Percentiles rank a stretch among this genome's conserved stretches.
phyloP scores from a whole-genome alignment of 352 stramenopile species.

The Hyphochytrium catenoides region DNA sequence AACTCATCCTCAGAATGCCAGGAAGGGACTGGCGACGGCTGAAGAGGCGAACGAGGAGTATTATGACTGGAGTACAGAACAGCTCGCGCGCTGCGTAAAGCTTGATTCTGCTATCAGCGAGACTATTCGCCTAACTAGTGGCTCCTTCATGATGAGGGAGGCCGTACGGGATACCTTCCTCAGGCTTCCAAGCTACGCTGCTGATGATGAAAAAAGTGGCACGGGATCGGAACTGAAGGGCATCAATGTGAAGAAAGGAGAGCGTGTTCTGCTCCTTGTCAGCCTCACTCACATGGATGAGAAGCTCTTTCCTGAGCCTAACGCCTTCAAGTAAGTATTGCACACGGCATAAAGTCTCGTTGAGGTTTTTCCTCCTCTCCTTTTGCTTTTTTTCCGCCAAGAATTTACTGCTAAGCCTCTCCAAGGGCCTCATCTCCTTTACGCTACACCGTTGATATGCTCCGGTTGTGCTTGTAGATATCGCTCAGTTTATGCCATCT shows the following conservation, averaged over 20 bases:
- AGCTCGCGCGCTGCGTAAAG: constrained; percentile 5
- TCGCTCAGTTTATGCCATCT: too few relatives aligned
- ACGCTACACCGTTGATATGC: too few relatives aligned
- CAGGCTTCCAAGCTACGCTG: too few relatives aligned
- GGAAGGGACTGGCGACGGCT: too few relatives aligned
- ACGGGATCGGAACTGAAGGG: too few relatives aligned
- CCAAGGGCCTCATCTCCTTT: too few relatives aligned
- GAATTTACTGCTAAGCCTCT: background rate
- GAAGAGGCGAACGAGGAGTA: background rate
- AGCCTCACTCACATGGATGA: constrained; percentile 4
- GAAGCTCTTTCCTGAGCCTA: constrained; percentile 1
- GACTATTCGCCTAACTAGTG: constrained; percentile 1
- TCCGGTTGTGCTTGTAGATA: too few relatives aligned
- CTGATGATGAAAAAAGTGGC: too few relatives aligned
- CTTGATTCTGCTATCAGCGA: constrained; percentile 5
- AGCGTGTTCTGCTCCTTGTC: constrained; percentile 1
- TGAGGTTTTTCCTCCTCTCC: too few relatives aligned
- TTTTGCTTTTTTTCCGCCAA: background rate
- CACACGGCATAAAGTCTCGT: too few relatives aligned
- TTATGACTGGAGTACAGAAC: constrained; percentile 1
- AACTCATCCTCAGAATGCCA: too few relatives aligned
- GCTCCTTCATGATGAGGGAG: constrained; percentile 3
- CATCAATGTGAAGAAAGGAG: constrained; percentile 2
- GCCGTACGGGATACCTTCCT: constrained; percentile 3
- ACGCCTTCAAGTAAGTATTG: constrained; percentile 5